Evolutionary conservation across 2,329 filamentous ascomycete genomes (phyloP).

Genomic region (Neonectria sp.): DNA sequence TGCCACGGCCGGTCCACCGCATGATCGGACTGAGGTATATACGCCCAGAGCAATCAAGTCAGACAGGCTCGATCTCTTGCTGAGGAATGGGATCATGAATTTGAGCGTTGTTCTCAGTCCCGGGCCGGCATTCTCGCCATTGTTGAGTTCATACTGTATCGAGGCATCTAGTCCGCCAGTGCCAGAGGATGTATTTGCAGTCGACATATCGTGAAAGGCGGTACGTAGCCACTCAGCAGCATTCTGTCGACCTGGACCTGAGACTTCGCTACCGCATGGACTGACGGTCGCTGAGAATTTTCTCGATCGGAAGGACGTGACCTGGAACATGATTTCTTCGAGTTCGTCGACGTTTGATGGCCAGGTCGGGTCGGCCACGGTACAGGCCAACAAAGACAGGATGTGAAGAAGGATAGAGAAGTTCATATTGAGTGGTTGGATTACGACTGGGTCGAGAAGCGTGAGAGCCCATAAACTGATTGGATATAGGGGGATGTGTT

Average conservation of each 20-base stretch:
- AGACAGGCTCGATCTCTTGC: conserved; percentile 65
- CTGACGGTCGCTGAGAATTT: conserved; percentile 71
- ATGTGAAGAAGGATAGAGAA: neutral
- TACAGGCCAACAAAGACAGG: conserved; percentile 52
- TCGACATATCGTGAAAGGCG: conserved; percentile 75
- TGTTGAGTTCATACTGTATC: conserved; percentile 70
- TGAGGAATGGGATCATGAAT: conserved; percentile 69
- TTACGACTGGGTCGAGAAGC: too few relatives aligned
- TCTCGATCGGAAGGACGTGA: conserved; percentile 67
- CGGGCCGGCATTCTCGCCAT: conserved; percentile 70
- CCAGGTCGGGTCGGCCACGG: conserved; percentile 70
- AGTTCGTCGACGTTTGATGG: conserved; percentile 72
- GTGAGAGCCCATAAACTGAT: neutral
- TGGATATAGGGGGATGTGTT: neutral
- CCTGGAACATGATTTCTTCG: conserved; percentile 75
- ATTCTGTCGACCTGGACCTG: conserved; percentile 68
- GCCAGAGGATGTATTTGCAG: conserved; percentile 63
- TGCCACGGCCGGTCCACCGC: conserved; percentile 70
- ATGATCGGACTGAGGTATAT: conserved; percentile 71
- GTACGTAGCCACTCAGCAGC: conserved; percentile 75
- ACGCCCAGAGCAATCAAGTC: conserved; percentile 73
- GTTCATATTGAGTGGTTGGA: neutral
- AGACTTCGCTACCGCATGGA: conserved; percentile 69
- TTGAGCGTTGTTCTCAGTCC: conserved; percentile 68
- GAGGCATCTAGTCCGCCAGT: conserved; percentile 72